phyloP scores from a whole-genome alignment of 2,329 filamentous ascomycete species.

The Alternaria consortialis region DNA sequence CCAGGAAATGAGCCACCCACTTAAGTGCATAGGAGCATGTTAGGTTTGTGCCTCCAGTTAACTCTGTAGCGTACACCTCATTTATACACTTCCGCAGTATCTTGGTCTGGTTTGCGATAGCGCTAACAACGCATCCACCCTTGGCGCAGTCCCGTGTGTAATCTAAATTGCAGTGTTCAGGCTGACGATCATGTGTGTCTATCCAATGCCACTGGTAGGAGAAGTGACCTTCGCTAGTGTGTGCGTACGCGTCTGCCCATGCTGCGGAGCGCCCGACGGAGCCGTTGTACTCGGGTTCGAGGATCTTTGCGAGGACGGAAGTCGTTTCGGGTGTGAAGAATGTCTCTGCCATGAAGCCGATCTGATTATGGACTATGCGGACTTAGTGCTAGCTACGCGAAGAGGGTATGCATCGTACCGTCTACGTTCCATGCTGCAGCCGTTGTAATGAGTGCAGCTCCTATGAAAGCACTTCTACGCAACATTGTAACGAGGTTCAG shows the following conservation, averaged over 20 bases:
- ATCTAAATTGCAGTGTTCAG: slow-evolving; percentile 46
- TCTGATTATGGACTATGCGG: slow-evolving; percentile 51
- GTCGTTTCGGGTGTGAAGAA: slow-evolving; percentile 47
- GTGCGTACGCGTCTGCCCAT: slow-evolving; percentile 53
- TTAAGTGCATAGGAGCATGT: slow-evolving; percentile 54
- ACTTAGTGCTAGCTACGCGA: slow-evolving; percentile 12
- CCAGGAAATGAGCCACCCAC: slow-evolving; percentile 54
- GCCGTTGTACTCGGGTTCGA: slow-evolving; percentile 52
- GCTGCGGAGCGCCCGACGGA: slow-evolving; percentile 52
- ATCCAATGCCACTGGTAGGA: slow-evolving; percentile 56
- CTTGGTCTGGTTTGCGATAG: slow-evolving; percentile 54
- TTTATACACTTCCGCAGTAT: slow-evolving; percentile 51
- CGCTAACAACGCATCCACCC: slow-evolving; percentile 53
- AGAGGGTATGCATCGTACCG: slow-evolving; percentile 23
- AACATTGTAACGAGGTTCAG: neutral
- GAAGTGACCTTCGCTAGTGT: slow-evolving; percentile 51
- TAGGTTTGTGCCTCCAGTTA: slow-evolving; percentile 42
- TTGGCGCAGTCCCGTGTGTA: slow-evolving; percentile 50
- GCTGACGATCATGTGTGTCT: slow-evolving; percentile 48
- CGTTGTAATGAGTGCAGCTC: slow-evolving; percentile 24
- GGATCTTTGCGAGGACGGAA: slow-evolving; percentile 45
- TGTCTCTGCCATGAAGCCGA: slow-evolving; percentile 52
- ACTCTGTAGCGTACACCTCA: slow-evolving; percentile 34
- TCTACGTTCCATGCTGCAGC: slow-evolving; percentile 45
- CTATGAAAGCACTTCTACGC: neutral